Evolutionary conservation across 192 early-diverging fungal genomes (phyloP).

Genomic region (Coemansia sp.): DNA sequence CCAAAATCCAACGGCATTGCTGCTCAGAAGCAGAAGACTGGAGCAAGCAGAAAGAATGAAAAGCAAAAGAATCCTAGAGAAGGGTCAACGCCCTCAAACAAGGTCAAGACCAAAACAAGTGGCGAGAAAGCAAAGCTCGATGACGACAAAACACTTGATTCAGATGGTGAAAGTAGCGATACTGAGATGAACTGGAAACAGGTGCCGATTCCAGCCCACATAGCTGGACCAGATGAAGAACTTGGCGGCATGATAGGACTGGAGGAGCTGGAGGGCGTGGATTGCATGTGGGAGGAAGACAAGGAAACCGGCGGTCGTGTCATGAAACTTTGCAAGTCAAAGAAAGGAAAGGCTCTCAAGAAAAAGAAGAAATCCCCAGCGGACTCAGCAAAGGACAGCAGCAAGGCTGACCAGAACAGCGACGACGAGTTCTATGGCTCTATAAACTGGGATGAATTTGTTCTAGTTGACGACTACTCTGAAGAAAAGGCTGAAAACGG

Average conservation of each 20-base stretch:
- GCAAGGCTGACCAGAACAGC: constrained; percentile 19
- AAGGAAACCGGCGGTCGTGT: constrained; percentile 62
- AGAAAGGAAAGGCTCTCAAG: not conserved
- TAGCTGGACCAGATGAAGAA: constrained; percentile 63
- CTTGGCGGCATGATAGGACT: constrained; percentile 81
- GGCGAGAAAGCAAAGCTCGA: not conserved
- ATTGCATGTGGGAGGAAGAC: constrained; percentile 71
- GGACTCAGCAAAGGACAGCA: not conserved
- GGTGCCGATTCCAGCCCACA: constrained; percentile 51
- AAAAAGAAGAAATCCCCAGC: constrained; percentile 3
- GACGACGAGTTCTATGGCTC: constrained; percentile 11
- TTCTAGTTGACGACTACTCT: constrained; percentile 80
- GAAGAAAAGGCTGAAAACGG: constrained; percentile 59
- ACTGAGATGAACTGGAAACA: constrained; percentile 64
- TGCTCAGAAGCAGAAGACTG: not conserved
- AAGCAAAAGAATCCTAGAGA: constrained; percentile 4
- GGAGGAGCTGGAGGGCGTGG: constrained; percentile 85
- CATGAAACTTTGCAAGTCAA: constrained; percentile 61
- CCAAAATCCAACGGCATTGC: constrained; percentile 17
- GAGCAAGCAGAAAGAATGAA: constrained; percentile 2
- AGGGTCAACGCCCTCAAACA: not conserved
- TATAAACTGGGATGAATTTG: constrained; percentile 58
- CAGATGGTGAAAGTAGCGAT: constrained; percentile 9
- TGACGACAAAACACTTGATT: not conserved
- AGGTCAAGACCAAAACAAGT: constrained; percentile 10